These are phyloP conservation scores for Anaeramoeba flamelloides DNA, from an alignment of 78 protist species.

Conservation along the genomic window DNA sequence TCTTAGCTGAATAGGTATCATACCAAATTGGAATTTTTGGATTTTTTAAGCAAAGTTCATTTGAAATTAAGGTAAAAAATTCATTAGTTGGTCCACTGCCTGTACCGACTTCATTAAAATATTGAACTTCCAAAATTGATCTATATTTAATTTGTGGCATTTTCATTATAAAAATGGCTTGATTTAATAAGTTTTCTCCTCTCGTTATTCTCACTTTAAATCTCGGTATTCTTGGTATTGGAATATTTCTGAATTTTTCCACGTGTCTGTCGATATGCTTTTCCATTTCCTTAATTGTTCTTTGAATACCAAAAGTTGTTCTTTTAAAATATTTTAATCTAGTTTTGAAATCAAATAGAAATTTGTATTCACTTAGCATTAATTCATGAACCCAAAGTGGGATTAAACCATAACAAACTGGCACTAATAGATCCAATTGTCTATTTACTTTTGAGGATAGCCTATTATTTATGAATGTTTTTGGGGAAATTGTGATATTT, in stretches of 20 bases:
- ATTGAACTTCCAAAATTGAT: not conserved
- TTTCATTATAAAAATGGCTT: not conserved
- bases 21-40: not conserved
- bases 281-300: not conserved
- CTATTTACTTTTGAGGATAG: not conserved
- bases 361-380: not conserved
- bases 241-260: not conserved
- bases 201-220: not conserved
- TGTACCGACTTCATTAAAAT: not conserved
- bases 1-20: too few relatives aligned
- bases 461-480: not conserved
- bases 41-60: not conserved
- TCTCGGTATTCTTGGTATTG: not conserved
- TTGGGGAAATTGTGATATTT: not conserved
- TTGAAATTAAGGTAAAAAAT: not conserved
- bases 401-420: not conserved
- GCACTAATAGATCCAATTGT: not conserved
- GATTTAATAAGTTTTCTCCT: not conserved
- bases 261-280: not conserved
- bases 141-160: not conserved
- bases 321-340: not conserved
- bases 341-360: not conserved
- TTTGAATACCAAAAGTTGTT: not conserved
- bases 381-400: not conserved
- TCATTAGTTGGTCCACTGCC: not conserved